Conservation (phyloP, 139 green algal species). For the Pedinophyceae sp. region DNA sequence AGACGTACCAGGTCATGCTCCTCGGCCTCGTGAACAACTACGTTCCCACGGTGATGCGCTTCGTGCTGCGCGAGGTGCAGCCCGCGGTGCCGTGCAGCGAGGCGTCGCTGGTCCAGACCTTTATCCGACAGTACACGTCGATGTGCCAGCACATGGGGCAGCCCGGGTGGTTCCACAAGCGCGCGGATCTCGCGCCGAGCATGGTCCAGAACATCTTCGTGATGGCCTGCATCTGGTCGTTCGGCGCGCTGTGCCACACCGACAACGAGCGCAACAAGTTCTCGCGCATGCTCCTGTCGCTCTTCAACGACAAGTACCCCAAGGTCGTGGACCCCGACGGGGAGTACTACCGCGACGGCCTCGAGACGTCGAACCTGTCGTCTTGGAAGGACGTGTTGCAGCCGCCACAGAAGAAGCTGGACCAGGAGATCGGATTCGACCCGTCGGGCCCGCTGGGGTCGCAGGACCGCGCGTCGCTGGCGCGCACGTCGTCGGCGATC, state of each 20-base stretch:
- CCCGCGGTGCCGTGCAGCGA: background rate
- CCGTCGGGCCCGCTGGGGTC: no score
- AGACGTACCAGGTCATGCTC: background rate
- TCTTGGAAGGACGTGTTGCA: no score
- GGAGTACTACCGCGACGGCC: background rate
- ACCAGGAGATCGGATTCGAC: no score
- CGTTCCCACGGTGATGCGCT: background rate
- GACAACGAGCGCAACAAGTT: slow-evolving; percentile 3
- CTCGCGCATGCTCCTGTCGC: background rate
- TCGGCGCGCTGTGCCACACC: background rate
- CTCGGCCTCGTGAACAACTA: background rate
- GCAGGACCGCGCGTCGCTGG: no score
- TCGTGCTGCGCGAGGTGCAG: background rate
- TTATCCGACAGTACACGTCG: background rate
- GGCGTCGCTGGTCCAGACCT: background rate
- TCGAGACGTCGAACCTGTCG: background rate
- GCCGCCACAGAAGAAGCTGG: no score
- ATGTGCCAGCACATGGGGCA: background rate
- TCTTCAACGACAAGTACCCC: background rate
- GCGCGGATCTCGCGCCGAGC: background rate
- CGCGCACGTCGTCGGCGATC: no score
- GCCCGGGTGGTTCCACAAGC: background rate
- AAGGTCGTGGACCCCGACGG: background rate
- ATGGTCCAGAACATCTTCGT: background rate
- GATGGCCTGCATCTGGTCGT: background rate